These are phyloP conservation scores for Coemansia sp. DNA, from an alignment of 192 early-diverging fungal species.

Conservation along the genomic window DNA sequence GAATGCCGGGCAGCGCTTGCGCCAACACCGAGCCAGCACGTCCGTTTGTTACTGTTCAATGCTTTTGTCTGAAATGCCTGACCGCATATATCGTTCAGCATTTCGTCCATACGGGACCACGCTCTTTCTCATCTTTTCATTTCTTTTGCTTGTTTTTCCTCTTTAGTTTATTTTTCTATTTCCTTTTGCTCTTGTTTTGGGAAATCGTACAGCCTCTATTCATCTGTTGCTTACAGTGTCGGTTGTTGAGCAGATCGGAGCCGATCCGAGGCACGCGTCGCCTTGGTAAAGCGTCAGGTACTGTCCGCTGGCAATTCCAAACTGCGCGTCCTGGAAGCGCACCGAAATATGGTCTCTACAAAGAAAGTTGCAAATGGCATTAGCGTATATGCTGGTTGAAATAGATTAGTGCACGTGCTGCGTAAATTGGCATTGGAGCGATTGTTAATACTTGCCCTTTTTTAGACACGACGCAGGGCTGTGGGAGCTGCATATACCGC, in stretches of 20 bases:
- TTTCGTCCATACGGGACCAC: neutral
- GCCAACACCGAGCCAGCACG: neutral
- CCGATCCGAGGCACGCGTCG: conserved; percentile 68
- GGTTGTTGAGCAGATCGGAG: conserved; percentile 37
- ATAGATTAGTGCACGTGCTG: neutral
- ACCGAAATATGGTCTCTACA: conserved; percentile 25
- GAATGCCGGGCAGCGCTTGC: neutral
- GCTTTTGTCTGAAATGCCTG: neutral
- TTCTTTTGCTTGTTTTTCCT: conserved; percentile 12
- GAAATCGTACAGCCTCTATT: neutral
- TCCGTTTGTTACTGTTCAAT: neutral
- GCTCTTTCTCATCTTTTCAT: neutral
- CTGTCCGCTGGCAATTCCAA: conserved; percentile 64
- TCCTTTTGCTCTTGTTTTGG: conserved; percentile 5
- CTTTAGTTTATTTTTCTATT: conserved; percentile 20
- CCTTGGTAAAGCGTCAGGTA: conserved; percentile 61
- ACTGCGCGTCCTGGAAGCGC: conserved; percentile 44
- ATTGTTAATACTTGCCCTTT: conserved; percentile 16
- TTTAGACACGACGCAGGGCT: conserved; percentile 40
- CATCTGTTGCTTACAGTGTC: neutral
- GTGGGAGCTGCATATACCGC: conserved; percentile 60
- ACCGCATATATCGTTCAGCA: neutral
- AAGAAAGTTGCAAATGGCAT: neutral
- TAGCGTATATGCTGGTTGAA: neutral
- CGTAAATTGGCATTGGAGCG: neutral